phyloP scores from a whole-genome alignment of 306 rosid genomes.

The Quercus mongolica region DNA sequence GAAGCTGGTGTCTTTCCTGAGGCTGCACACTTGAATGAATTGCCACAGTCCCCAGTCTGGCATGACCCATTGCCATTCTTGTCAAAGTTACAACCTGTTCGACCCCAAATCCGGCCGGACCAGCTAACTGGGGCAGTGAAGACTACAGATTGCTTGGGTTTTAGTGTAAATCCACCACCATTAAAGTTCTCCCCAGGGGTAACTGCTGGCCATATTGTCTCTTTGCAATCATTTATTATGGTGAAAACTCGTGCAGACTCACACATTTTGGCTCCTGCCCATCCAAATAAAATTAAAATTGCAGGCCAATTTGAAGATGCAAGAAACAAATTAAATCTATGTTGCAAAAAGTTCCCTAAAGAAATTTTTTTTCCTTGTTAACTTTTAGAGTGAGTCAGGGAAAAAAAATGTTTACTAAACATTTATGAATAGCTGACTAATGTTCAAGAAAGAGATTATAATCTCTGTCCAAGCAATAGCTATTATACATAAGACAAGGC shows the following conservation, averaged over 20 bases:
- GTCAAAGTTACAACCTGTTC: slow-evolving; percentile 89
- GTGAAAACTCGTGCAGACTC: slow-evolving; percentile 78
- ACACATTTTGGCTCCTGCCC: slow-evolving; percentile 42
- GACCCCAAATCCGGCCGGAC: slow-evolving; percentile 92
- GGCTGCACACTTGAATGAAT: slow-evolving; percentile 41
- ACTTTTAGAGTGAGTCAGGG: too few species aligned
- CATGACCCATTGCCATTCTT: slow-evolving; percentile 51
- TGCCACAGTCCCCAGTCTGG: slow-evolving; percentile 74
- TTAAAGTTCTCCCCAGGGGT: slow-evolving; percentile 64
- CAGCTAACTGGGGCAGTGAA: slow-evolving; percentile 64
- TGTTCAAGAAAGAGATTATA: neutral
- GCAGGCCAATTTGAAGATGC: neutral
- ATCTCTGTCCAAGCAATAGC: too few species aligned
- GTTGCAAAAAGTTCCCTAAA: too few species aligned
- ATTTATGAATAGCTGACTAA: too few species aligned
- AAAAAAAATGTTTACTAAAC: too few species aligned
- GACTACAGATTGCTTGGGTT: slow-evolving; percentile 53
- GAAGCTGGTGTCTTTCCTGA: slow-evolving; percentile 80
- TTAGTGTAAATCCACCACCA: slow-evolving; percentile 73
- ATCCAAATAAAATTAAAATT: neutral
- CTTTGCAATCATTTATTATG: slow-evolving; percentile 74
- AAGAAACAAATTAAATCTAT: neutral
- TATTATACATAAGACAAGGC: too few species aligned
- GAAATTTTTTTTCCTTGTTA: too few species aligned
- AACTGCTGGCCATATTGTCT: slow-evolving; percentile 78